Base-by-base conservation (phyloP, 2,329 filamentous ascomycete genomes). In the Harringtonia aguacate region DNA sequence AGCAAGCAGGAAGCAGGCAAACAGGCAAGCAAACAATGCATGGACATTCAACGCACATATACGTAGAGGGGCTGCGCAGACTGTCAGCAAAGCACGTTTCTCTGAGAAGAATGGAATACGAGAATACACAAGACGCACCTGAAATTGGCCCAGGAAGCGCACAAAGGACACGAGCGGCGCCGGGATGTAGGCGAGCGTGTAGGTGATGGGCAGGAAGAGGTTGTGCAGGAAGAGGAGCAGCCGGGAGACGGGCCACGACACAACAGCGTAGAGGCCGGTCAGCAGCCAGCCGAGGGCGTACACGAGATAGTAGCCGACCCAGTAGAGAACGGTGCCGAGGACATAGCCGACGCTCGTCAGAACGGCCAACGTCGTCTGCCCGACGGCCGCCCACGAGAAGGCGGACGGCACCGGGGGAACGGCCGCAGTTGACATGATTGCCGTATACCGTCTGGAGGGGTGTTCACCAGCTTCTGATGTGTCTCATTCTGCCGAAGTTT, bases 11-110 rank as follows among this genome's bases (percentile, higher is more conserved):
- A 12, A n/a, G 14, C 8, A 12, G 54, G 7, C 72, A 81, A 55
- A 73, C 70, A 55, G 68, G 71, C 36, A 71, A 53, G 8, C 65
- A 67, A 66, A 70, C 51, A 39, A 57, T 53, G 43, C 61, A 59
- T 18, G 67, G 46, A n/a, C 13, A 2, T 15, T 17, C 1, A 13
- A 50, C 64, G 48, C 55, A 69, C 67, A 53, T 65, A 69, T 4
- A 58, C 64, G 41, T 69, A 69, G 4, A 69, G 43, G 4, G 66
- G 63, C 65, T 68, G 22, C 24, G 24, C 8, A 9, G n/a, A n/a
- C 2, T 24, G 44, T 50, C 44, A 50, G 50, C 30, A 36, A 10
- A 9, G n/a, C 15, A 14, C 22, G 20, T 52, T 36, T 27, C 27
- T 20, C 14, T 15, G 15, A 24, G 36, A 40, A 20, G 18, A 29